phyloP scores from a whole-genome alignment of 2,329 filamentous ascomycete species.

The Annulohypoxylon truncatum region DNA sequence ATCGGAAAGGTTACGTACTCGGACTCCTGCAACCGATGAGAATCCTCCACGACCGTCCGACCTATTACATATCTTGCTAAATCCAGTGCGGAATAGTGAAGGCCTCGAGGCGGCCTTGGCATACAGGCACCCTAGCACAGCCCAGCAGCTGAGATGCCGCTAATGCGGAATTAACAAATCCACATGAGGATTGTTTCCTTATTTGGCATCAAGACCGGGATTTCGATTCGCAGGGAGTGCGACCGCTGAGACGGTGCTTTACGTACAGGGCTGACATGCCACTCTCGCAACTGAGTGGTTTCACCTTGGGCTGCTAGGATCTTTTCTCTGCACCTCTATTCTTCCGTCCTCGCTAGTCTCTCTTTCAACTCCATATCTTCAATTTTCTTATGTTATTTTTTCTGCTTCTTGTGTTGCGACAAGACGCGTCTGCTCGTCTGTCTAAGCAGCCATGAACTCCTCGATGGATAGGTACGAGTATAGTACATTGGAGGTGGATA shows the following conservation, averaged over 20 bases:
- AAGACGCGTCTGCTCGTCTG: conserved; percentile 10
- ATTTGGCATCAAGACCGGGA: conserved; percentile 7
- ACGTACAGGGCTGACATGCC: conserved; percentile 29
- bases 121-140: conserved; percentile 11
- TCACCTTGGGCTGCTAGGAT: conserved; percentile 35
- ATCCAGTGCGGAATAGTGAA: conserved; percentile 19
- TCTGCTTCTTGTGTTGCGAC: conserved; percentile 3
- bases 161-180: conserved; percentile 19
- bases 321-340: conserved; percentile 11
- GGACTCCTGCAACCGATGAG: background rate
- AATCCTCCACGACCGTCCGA: conserved; percentile 22
- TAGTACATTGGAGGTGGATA: conserved; percentile 40
- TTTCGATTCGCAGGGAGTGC: conserved; percentile 26
- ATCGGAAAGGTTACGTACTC: background rate
- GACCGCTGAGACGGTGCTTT: conserved; percentile 15
- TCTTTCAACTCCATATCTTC: conserved; percentile 1
- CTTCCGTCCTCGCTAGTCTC: conserved; percentile 3
- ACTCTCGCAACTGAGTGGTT: conserved; percentile 22
- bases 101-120: conserved; percentile 10
- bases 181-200: conserved; percentile 30
- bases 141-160: conserved; percentile 19
- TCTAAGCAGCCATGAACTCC: conserved; percentile 25
- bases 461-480: conserved; percentile 33
- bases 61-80: conserved; percentile 16
- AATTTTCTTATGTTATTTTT: conserved; percentile 8